A percentile compares a stretch with the other conserved stretches of the same genome.
Conservation (phyloP, 768 basidiomycete genomes). For the Auriculariales sp. region DNA sequence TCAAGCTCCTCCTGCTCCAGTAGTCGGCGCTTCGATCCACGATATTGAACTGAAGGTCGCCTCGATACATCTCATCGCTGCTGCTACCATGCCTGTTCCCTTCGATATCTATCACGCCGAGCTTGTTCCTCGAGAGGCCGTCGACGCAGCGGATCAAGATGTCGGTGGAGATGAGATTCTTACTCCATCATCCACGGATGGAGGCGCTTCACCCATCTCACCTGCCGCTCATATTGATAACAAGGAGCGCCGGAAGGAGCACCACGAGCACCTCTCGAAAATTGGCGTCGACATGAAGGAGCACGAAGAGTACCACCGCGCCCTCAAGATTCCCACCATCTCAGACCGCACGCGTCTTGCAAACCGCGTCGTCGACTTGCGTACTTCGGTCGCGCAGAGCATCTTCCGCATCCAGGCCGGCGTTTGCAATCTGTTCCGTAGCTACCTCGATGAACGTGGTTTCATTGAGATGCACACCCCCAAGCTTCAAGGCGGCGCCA, state of each 20-base stretch:
- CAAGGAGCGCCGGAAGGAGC: conserved; percentile 8
- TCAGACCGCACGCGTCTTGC: conserved; percentile 29
- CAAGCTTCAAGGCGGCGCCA: conserved; percentile 37
- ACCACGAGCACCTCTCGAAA: not conserved
- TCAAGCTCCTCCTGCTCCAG: conserved; percentile 18
- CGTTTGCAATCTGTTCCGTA: conserved; percentile 28
- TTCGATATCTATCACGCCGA: not conserved
- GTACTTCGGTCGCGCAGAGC: conserved; percentile 31
- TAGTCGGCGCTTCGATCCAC: conserved; percentile 23
- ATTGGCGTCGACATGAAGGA: conserved; percentile 1
- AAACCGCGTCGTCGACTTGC: conserved; percentile 36
- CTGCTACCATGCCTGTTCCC: conserved; percentile 3
- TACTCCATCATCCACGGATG: conserved; percentile 18
- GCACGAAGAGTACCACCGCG: conserved; percentile 1
- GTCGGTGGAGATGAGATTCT: conserved; percentile 12
- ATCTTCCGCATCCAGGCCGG: conserved; percentile 33
- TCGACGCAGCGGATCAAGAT: not conserved
- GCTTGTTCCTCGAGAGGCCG: not conserved
- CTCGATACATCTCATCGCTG: conserved; percentile 5
- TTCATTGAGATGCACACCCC: conserved; percentile 40
- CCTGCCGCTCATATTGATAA: too few relatives aligned
- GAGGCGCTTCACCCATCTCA: conserved; percentile 13
- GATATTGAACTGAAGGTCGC: conserved; percentile 27
- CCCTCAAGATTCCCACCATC: conserved; percentile 8
- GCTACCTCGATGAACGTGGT: conserved; percentile 23